A percentile compares a stretch with the other conserved stretches of the same genome.
Conservation (phyloP, 2,329 filamentous ascomycete genomes). For the Colletotrichum lini region DNA sequence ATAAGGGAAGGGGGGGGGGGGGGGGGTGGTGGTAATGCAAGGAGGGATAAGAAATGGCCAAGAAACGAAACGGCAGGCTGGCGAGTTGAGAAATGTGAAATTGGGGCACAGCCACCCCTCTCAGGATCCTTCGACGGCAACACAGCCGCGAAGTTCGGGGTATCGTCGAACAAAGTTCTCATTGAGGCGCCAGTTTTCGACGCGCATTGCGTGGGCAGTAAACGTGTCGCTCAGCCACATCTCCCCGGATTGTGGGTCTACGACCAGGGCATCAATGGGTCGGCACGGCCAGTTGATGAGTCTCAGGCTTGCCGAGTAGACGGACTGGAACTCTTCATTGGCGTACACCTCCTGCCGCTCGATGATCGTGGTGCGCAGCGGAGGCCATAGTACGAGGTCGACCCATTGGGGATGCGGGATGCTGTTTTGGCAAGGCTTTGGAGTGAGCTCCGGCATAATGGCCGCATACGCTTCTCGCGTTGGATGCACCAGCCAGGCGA, state of each 20-base stretch:
- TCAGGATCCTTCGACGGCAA: conserved; percentile 35
- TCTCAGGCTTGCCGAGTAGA: conserved; percentile 53
- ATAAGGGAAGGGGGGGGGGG: not conserved
- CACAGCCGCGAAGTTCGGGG: conserved; percentile 46
- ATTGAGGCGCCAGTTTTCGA: conserved; percentile 48
- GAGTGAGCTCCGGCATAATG: conserved; percentile 45
- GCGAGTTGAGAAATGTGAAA: not conserved
- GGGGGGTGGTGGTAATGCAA: conserved; percentile 16
- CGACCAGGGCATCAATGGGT: conserved; percentile 45
- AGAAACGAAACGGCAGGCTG: conserved; percentile 26
- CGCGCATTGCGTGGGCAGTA: conserved; percentile 45
- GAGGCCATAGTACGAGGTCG: conserved; percentile 51
- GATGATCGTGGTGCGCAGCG: conserved; percentile 53
- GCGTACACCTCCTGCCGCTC: conserved; percentile 54
- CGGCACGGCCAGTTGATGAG: conserved; percentile 53
- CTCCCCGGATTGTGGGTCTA: conserved; percentile 47
- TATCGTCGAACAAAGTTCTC: conserved; percentile 48
- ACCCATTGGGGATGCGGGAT: conserved; percentile 52
- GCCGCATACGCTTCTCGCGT: conserved; percentile 49
- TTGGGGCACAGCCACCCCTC: not conserved
- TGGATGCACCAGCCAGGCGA: conserved; percentile 51
- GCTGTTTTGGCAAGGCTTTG: conserved; percentile 48
- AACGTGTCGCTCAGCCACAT: conserved; percentile 48
- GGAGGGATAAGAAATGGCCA: not conserved
- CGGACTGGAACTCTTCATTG: conserved; percentile 54